Base-by-base conservation (phyloP, 176 grass and related monocot genomes). In the Avena eriantha region DNA sequence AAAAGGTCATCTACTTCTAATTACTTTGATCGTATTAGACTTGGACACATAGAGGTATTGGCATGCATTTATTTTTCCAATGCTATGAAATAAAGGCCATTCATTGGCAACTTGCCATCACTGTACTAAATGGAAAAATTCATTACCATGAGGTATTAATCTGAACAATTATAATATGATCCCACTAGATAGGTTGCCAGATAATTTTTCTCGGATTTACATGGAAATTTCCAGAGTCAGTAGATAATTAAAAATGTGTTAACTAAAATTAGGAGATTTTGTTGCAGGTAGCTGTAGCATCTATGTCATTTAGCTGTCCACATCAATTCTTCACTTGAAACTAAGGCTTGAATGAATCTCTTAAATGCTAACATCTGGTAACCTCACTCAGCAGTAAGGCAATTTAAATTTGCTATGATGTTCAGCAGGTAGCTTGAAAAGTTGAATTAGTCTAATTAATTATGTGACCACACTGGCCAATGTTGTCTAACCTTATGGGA, bases 211-310 rank as follows among this genome's bases (percentile, higher is more conserved):
- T 66, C 63, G 2, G 29, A 14, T 33, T 66, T 33, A 31, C 22
- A 66, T 66, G 63, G 26, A 22, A 66, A 66, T 33, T 33, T 15
- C 31, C 63, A 66, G 1, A 33, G 24, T 33, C 59, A 64, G 7
- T 67, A 33, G 9, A 8, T 31, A 33, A 33, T 21, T 17, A 33
- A 8, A 33, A 31, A 31, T 3, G 22, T 66, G 15, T 15, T 16
- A 33, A 22, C 23, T 66, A 15, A 26, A 66, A 74, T 66, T 65
- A 75, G 61, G 24, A 84, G 49, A 55, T 17, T 80, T 89, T 80
- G 76, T 33, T 55, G 56, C 17, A 9, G 66, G 39, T 46, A 84
- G 43, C 64, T 84, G 43, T 41, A 83, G 53, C 66, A 78, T 83
- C 51, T 60, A 39, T 29, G 12, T 54, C 26, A 39, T 75, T 53